Percentiles rank a stretch among this genome's conserved stretches.
Evolutionary conservation across 192 early-diverging fungal species (phyloP).

Genomic region (Mortierella hygrophila): DNA sequence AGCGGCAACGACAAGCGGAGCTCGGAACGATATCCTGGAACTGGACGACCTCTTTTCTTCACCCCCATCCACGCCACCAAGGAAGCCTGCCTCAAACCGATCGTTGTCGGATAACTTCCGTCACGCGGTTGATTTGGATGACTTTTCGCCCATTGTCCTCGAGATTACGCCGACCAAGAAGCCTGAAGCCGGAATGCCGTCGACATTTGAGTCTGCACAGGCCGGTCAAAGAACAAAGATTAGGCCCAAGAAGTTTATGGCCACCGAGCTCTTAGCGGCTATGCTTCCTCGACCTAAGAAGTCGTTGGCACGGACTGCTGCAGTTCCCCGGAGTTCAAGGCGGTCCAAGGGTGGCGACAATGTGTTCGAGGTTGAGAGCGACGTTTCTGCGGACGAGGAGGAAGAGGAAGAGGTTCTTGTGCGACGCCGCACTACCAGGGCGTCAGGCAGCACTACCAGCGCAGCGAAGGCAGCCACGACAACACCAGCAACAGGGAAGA

Average conservation of each 20-base stretch:
- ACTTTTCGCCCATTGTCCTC: slow-evolving; percentile 12
- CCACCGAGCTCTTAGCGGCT: slow-evolving; percentile 28
- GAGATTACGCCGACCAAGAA: slow-evolving; percentile 27
- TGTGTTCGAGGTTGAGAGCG: neutral
- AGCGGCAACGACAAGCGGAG: neutral
- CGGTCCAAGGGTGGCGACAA: neutral
- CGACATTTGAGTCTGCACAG: neutral
- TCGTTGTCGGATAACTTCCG: neutral
- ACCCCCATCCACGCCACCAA: slow-evolving; percentile 21
- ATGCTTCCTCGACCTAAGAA: slow-evolving; percentile 25
- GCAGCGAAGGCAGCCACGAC: neutral
- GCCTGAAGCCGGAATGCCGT: slow-evolving; percentile 44
- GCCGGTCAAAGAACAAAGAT: neutral
- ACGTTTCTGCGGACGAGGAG: neutral
- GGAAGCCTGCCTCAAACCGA: neutral
- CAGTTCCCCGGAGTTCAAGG: neutral
- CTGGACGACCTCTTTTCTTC: neutral
- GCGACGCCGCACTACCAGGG: neutral
- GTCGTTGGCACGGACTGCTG: neutral
- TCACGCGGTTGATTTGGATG: neutral
- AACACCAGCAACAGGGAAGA: neutral
- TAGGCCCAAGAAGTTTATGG: slow-evolving; percentile 13
- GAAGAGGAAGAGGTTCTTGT: slow-evolving; percentile 18
- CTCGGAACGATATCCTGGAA: neutral
- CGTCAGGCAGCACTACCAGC: neutral